Evolutionary conservation across 140 eudicot species (phyloP), one percentile per base, ranked within the genome.

Genomic region (Erigeron philadelphicus): DNA sequence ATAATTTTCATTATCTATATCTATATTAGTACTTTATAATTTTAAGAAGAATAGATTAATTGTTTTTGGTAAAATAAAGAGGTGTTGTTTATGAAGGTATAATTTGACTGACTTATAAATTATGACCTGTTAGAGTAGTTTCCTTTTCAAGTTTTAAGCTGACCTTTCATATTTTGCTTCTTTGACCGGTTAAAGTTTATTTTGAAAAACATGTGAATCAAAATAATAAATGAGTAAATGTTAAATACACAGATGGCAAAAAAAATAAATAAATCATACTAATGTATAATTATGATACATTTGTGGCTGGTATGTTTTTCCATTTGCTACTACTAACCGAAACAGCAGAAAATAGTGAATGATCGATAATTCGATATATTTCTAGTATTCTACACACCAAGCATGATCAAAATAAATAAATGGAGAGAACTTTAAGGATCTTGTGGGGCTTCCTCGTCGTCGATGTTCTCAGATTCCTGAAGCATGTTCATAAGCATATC

Each of bases 401-500:
- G 71, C 47, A 76, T 5, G 23, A 61, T 67, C 7, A 67, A 50
- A 50, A 71, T 9, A 63, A 76, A 61, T 3, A 74, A 71, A 46
- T 6, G 23, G 42, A 19, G 12, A 13, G 48, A 50, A 31, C 16
- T 61, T 83, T 61, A 86, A 8, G 87, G 87, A 54, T 84, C 89
- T 63, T 76, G 80, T 0, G 78, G 60, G 35, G 64, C 83, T 15
- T 72, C 81, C 3, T 87, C 85, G 11, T 82, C 89, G 9, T 89
- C 88, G 9, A 74, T 71, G 40, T 63, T 75, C 40, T 86, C 88
- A 16, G 84, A 78, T 1, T 86, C 96, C 59, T 92, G 89, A 61
- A 88, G 53, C 95, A 92, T 81, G 78, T 84, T 82, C 98, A 92
- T 92, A 43, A 92, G 78, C 95, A 92, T 88, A 23, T 78, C 84